phyloP scores from a whole-genome alignment of 169 alveolate species.

The Eimeria falciformis region DNA sequence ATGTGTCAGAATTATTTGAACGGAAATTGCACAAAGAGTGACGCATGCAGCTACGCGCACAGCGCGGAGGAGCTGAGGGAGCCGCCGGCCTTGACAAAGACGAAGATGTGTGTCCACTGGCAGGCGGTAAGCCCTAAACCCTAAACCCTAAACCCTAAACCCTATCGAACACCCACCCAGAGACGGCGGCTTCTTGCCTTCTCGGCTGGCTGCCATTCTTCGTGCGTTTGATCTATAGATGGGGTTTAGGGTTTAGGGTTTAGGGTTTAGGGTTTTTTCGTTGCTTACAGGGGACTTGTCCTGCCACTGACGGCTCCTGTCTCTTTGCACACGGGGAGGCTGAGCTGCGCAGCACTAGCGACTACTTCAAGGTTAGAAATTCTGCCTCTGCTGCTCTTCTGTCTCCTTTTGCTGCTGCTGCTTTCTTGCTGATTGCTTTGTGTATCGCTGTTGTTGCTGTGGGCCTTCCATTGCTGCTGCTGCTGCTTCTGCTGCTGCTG shows the following conservation, averaged over 20 bases:
- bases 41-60: constrained; percentile 56
- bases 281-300: constrained; percentile 56
- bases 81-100: constrained; percentile 22
- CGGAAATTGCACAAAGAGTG: constrained; percentile 22
- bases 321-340: constrained; percentile 79
- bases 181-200: too few relatives aligned
- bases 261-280: constrained; percentile 1
- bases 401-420: constrained; percentile 39
- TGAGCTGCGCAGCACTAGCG: constrained; percentile 76
- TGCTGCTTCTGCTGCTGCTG: constrained; percentile 52
- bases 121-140: constrained; percentile 31
- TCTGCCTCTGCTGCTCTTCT: too few relatives aligned
- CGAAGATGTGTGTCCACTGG: constrained; percentile 54
- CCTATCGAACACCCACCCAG: neutral
- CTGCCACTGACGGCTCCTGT: constrained; percentile 27
- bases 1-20: constrained; percentile 21
- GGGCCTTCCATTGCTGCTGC: neutral
- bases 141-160: neutral
- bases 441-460: constrained; percentile 8
- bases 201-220: neutral
- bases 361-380: constrained; percentile 76
- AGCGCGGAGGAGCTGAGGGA: constrained; percentile 42
- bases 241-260: constrained; percentile 55
- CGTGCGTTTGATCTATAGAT: neutral
- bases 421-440: constrained; percentile 11